Evolutionary conservation across 78 protist species (phyloP), one percentile per base, ranked within the genome.

Genomic region (Dictyostelium discoideum): DNA sequence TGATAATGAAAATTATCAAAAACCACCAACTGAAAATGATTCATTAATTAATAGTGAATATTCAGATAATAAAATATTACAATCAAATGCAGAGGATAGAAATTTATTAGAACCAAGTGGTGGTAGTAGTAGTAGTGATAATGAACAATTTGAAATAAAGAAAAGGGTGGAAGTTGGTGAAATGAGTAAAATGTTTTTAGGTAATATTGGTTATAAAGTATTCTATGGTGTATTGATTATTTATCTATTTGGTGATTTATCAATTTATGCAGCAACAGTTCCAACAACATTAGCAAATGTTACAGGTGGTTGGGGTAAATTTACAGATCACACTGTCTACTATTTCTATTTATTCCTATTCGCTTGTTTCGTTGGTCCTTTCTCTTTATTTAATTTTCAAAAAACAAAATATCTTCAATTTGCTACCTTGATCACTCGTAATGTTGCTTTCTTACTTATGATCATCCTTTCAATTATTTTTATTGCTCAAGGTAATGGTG

Each of bases 341-440:
- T 92, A 92, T 24, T 32, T 96, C 78, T 93, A 93, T 78, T n/a
- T 97, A 29, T 24, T 48, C 40, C 16, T 93, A 5, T 97, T 97
- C 83, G 96, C 90, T 48, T 32, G 26, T 11, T 85, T 95, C 40
- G 86, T 93, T 13, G 93, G 54, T 3, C 95, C 97, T 5, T 46
- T 93, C 6, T 76, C 92, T 50, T 22, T 88, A 37, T 74, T 88
- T 67, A 93, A 93, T 69, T 84, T 95, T 57, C 97, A 95, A 46
- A 95, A 94, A 22, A 95, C 97, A 26, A 96, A 93, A 79, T 90
- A 92, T 67, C 96, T 97, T 20, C 98, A 97, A 86, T 65, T 69
- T 37, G 26, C 60, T 10, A 97, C 97, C 14, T 44, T 97, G 8
- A 73, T 57, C 6, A 89, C 95, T 20, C 46, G 98, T 29, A 85